Percentiles rank a stretch among this genome's conserved stretches.
phyloP scores from a whole-genome alignment of 23 red algal genomes.

The Gracilaria caudata region DNA sequence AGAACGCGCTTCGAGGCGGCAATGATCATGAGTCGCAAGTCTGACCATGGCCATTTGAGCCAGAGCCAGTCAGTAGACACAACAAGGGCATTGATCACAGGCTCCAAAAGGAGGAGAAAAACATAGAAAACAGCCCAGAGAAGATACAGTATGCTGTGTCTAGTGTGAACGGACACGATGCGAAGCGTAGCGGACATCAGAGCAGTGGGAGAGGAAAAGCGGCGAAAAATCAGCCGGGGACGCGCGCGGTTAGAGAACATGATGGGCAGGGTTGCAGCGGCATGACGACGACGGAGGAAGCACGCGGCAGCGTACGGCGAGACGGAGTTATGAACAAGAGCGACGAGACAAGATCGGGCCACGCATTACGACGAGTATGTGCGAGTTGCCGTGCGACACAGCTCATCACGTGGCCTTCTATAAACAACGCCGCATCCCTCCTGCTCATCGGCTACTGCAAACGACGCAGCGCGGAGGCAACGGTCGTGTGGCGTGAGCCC shows the following conservation, averaged over 20 bases:
- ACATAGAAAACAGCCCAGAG: slow-evolving; percentile 38
- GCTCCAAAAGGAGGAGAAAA: slow-evolving; percentile 33
- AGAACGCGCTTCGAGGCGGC: slow-evolving; percentile 26
- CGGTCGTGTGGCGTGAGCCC: no score
- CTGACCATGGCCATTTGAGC: slow-evolving; percentile 31
- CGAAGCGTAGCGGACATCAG: slow-evolving; percentile 24
- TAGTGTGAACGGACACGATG: slow-evolving; percentile 28
- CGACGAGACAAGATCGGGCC: not conserved
- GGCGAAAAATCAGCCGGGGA: slow-evolving; percentile 5
- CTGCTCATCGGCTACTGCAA: not conserved
- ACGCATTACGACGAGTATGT: not conserved
- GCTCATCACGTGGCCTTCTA: not conserved
- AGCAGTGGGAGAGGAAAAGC: not conserved
- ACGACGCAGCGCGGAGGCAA: not conserved
- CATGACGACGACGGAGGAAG: not conserved
- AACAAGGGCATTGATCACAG: slow-evolving; percentile 15
- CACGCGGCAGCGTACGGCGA: not conserved
- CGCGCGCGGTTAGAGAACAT: not conserved
- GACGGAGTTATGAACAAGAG: not conserved
- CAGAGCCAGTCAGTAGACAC: slow-evolving; percentile 34
- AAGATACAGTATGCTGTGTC: slow-evolving; percentile 37
- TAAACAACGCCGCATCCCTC: not conserved
- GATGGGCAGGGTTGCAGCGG: not conserved
- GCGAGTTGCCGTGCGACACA: not conserved
- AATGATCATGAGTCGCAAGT: slow-evolving; percentile 15